phyloP scores from a whole-genome alignment of 345 rosid genomes.

The Lepidium sativum region DNA sequence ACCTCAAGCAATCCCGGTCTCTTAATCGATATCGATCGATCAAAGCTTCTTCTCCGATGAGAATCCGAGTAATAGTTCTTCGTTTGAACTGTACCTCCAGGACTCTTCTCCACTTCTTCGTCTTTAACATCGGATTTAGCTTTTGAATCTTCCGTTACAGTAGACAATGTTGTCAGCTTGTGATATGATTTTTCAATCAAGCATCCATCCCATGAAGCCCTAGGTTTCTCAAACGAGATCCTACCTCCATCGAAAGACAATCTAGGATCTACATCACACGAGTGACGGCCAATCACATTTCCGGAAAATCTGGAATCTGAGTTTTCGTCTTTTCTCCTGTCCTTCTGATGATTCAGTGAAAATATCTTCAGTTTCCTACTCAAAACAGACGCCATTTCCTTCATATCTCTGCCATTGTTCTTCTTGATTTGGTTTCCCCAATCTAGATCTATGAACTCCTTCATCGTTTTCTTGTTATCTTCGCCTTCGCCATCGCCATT shows the following conservation, averaged over 20 bases:
- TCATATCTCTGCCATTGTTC: constrained; percentile 36
- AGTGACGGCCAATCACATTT: constrained; percentile 36
- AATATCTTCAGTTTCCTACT: constrained; percentile 51
- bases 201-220: constrained; percentile 78
- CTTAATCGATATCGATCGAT: constrained; percentile 46
- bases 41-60: constrained; percentile 66
- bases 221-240: constrained; percentile 59
- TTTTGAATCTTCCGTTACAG: constrained; percentile 47
- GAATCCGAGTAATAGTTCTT: constrained; percentile 60
- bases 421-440: constrained; percentile 37
- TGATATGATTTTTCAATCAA: constrained; percentile 49
- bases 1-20: constrained; percentile 48
- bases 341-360: constrained; percentile 43
- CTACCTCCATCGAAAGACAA: constrained; percentile 51
- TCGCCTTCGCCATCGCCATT: constrained; percentile 18
- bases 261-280: constrained; percentile 64
- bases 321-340: constrained; percentile 21
- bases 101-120: constrained; percentile 33
- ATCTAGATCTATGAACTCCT: constrained; percentile 78
- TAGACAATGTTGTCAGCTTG: constrained; percentile 38
- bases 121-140: constrained; percentile 25
- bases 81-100: constrained; percentile 82
- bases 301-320: constrained; percentile 28
- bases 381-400: constrained; percentile 48
- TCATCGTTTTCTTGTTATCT: constrained; percentile 60